A percentile compares a stretch with the other conserved stretches of the same genome.
phyloP scores from a whole-genome alignment of 257 asterid species.

The Solanum virginianum region DNA sequence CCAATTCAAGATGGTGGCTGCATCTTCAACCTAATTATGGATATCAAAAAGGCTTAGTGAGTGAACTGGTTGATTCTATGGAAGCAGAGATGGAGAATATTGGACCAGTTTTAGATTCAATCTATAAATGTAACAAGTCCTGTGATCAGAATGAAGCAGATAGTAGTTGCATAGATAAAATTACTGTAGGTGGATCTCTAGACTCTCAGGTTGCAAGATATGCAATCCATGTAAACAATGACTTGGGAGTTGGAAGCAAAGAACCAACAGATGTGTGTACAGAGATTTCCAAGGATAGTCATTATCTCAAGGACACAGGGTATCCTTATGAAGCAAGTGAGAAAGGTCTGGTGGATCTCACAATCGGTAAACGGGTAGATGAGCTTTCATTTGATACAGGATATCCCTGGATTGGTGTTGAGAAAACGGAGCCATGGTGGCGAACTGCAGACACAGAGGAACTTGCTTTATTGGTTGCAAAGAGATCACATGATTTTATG shows the following conservation, averaged over 20 bases:
- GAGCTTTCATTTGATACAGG: slow-evolving; percentile 29
- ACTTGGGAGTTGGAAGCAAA: slow-evolving; percentile 8
- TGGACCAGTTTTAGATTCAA: slow-evolving; percentile 8
- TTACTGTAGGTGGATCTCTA: slow-evolving; percentile 1
- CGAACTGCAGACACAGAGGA: slow-evolving; percentile 68
- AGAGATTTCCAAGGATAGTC: slow-evolving; percentile 4
- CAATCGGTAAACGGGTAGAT: slow-evolving; percentile 21
- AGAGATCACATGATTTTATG: slow-evolving; percentile 38
- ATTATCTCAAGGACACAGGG: slow-evolving; percentile 6
- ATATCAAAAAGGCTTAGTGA: slow-evolving; percentile 22
- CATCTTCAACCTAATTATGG: slow-evolving; percentile 41
- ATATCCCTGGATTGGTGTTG: slow-evolving; percentile 37
- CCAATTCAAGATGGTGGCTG: slow-evolving; percentile 80
- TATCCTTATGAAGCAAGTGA: slow-evolving; percentile 11
- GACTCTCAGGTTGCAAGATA: slow-evolving; percentile 15
- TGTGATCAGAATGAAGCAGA: slow-evolving; percentile 10
- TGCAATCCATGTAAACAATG: slow-evolving; percentile 7
- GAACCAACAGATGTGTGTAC: background rate
- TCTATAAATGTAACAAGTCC: background rate
- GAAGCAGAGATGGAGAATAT: slow-evolving; percentile 18
- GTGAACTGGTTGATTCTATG: slow-evolving; percentile 14
- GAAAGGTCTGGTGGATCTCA: slow-evolving; percentile 11
- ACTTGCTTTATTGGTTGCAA: slow-evolving; percentile 57
- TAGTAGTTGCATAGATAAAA: slow-evolving; percentile 9
- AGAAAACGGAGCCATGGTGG: slow-evolving; percentile 69